Conservation (phyloP, 345 rosid species). For the Citrus glauca region DNA sequence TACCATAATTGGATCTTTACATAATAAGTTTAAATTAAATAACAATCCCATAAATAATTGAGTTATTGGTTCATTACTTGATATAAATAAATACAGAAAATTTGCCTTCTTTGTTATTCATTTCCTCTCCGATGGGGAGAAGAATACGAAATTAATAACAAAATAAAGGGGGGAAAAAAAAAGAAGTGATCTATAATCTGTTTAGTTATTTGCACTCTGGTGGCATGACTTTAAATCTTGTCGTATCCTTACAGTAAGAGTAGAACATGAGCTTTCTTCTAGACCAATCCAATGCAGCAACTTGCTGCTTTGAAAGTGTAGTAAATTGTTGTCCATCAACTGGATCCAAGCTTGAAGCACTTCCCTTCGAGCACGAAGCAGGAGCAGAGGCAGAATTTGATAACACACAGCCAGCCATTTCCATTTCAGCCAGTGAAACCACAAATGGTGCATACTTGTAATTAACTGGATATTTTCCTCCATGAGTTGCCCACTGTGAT, state of each 20-base stretch:
- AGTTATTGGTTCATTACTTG: neutral
- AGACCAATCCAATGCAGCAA: slow-evolving; percentile 77
- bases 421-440: slow-evolving; percentile 51
- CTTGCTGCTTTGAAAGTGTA: slow-evolving; percentile 58
- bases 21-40: too few species aligned
- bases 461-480: slow-evolving; percentile 89
- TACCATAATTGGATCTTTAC: too few species aligned
- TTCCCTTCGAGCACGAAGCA: slow-evolving; percentile 44
- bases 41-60: too few species aligned
- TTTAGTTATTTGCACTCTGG: slow-evolving; percentile 55
- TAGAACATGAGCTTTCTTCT: slow-evolving; percentile 87
- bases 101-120: neutral
- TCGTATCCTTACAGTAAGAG: slow-evolving; percentile 69
- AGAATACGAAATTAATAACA: neutral
- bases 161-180: neutral
- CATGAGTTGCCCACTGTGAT: slow-evolving; percentile 93
- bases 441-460: slow-evolving; percentile 76
- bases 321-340: slow-evolving; percentile 63
- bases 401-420: slow-evolving; percentile 52
- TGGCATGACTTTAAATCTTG: slow-evolving; percentile 66
- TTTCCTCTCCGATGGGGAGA: neutral
- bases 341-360: slow-evolving; percentile 58
- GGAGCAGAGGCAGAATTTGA: slow-evolving; percentile 15
- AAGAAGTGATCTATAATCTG: neutral
- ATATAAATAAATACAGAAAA: neutral